Base-by-base conservation (phyloP, 345 rosid species). In the thale cress (Arabidopsis thaliana) region DNA sequence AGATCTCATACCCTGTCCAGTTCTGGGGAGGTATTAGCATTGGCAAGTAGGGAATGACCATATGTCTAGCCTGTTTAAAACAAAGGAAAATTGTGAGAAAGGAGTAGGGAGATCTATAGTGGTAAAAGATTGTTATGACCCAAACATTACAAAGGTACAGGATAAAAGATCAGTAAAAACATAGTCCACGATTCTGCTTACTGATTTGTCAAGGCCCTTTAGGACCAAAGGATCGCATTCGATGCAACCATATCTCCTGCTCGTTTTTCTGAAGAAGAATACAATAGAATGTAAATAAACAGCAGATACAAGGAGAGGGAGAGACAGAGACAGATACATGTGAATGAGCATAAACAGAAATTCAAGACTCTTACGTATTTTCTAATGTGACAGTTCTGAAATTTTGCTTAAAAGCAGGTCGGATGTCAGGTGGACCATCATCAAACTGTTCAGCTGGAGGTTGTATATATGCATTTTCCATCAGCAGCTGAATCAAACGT, bases 31-130 rank as follows among this genome's bases (percentile, higher is more conserved):
- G 96, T 70, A 96, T 81, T 79, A 96, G 64, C 99, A 96, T 96
- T 44, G 99, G 99, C 94, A 96, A 85, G 78, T 96, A 93, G 74
- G 98, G 98, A 74, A 96, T 89, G 78, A 96, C 96, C 98, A 93
- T 93, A 82, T 93, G 96, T 78, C 93, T 87, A 56, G 96, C 99
- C 99, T 96, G 96, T 44, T 78, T 41, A 36, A 8, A 57, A 78
- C 37, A 57, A 71, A 71, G 10, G 67, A 59, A 72, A 73, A 75
- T 58, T 49, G 62, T 75, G 61, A 77, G 75, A 46, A 33, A 72
- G 50, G 30, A 13, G 38, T 32, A 58, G 50, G 42, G 32, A 78
- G 65, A 59, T 20, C 59, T 52, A 67, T 42, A 61, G 56, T 51
- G 63, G 57, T 60, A 61, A 14, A 25, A 76, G 6, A 55, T 41